Conservation (phyloP, 1,284 basidiomycete genomes). For the Heterobasidion irregulare region DNA sequence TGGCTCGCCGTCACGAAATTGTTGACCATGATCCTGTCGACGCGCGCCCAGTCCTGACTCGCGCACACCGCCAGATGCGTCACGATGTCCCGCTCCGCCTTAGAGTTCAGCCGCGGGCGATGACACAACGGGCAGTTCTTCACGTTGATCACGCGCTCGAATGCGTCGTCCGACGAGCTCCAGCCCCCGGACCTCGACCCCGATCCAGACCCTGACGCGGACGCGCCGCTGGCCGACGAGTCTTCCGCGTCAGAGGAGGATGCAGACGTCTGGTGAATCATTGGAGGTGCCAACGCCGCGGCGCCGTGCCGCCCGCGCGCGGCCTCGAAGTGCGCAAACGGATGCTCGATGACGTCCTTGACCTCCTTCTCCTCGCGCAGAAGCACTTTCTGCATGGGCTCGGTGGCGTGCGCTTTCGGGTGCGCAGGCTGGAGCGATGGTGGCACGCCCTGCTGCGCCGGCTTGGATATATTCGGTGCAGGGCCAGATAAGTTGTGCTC, state of each 20-base stretch:
- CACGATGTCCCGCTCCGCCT: conserved; percentile 89
- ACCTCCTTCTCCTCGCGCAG: conserved; percentile 11
- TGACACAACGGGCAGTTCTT: conserved; percentile 93
- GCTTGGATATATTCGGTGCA: conserved; percentile 7
- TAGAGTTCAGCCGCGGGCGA: conserved; percentile 75
- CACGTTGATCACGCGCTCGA: conserved; percentile 91
- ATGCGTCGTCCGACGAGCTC: conserved; percentile 26
- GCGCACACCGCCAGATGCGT: conserved; percentile 94
- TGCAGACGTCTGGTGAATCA: conserved; percentile 15
- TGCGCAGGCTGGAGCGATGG: conserved; percentile 8
- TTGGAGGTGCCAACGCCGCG: not conserved
- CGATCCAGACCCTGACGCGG: conserved; percentile 13
- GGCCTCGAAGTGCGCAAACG: not conserved
- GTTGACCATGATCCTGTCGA: conserved; percentile 85
- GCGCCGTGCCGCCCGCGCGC: too few species aligned
- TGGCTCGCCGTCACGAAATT: conserved; percentile 95
- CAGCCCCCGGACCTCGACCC: not conserved
- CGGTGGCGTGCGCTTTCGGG: conserved; percentile 26
- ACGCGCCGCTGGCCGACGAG: conserved; percentile 19
- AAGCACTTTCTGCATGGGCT: conserved; percentile 37
- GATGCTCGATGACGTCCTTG: not conserved
- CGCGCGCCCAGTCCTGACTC: conserved; percentile 84
- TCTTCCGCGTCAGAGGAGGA: conserved; percentile 40
- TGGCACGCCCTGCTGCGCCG: conserved; percentile 11
- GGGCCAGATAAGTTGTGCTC: conserved; percentile 17